Evolutionary conservation across 306 rosid species (phyloP), one percentile per base, ranked within the genome.

Genomic region (Herpetospermum pedunculosum): DNA sequence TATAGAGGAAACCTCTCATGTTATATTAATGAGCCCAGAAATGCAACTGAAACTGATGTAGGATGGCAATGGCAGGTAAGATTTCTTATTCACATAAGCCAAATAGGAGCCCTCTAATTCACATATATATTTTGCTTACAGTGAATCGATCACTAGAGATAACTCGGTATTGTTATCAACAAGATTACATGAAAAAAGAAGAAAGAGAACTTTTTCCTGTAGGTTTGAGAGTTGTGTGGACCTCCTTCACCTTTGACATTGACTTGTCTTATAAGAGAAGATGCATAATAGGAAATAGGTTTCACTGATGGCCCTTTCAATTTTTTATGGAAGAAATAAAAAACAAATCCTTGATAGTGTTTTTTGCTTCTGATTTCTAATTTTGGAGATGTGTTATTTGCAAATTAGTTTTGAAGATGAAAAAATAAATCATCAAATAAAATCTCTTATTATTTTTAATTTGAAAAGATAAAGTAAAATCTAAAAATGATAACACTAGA

Each of bases 1-100:
- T 73, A 34, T 1, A 0, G 0, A 2, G 88, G 91, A 76, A 81
- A 80, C 15, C 30, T 5, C 41, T 47, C 85, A 6, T 92, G 92
- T 86, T 74, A 81, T 54, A 37, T 81, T 47, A 84, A 79, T 62
- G 52, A 2, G 37, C 88, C 84, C 19, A 48, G 21, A 48, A 48
- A 18, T 48, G 2, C 0, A 59, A 72, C 38, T 32, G 32, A 3
- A 44, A 46, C 86, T 52, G 81, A 1, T 16, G 25, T 1, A 3
- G 96, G 89, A 19, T 90, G 98, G 98, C 2, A 8, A 34, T 92
- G 98, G 96, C 96, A 90, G 98, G 98, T 90, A 81, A 75, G 9
- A 8, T n/a, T 19, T 48, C 53, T 48, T 48, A 48, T 1, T 0
- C 47, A 12, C 16, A 12, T 41, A 2, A 41, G 16, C 47, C 47